Conservation (phyloP, 768 basidiomycete species). For the Mycena rebaudengoi region DNA sequence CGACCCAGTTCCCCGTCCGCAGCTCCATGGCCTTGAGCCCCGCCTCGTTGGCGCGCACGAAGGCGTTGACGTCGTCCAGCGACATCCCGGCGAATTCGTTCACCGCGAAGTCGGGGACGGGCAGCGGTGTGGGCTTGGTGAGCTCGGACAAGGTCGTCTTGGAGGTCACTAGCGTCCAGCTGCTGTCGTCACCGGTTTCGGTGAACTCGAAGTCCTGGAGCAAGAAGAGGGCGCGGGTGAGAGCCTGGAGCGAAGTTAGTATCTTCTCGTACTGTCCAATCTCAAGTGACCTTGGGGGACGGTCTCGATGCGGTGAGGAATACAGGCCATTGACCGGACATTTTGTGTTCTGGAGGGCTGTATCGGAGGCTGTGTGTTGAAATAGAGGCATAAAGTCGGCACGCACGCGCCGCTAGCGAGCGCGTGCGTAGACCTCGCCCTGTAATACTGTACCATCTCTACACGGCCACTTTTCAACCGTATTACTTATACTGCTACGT, state of each 20-base stretch:
- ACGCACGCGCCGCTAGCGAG: no score
- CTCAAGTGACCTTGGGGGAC: background rate
- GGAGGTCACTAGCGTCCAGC: conserved; percentile 7
- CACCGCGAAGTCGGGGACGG: background rate
- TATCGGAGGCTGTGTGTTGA: no score
- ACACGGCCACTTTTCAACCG: no score
- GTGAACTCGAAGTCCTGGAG: conserved; percentile 14
- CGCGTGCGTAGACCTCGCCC: no score
- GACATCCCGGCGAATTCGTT: conserved; percentile 16
- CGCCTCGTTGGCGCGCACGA: conserved; percentile 1
- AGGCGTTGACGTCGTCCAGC: conserved; percentile 7
- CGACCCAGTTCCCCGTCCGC: background rate
- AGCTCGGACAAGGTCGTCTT: background rate
- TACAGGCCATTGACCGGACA: no score
- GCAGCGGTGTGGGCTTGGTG: background rate
- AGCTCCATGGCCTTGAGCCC: background rate
- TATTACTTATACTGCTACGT: no score
- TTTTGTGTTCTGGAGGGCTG: no score
- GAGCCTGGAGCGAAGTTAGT: background rate
- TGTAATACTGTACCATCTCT: no score
- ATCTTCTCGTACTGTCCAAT: background rate
- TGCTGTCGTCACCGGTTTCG: background rate
- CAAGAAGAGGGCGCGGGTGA: conserved; percentile 16
- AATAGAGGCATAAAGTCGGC: no score
- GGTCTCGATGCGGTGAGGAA: background rate